Evolutionary conservation across 2,329 filamentous ascomycete genomes (phyloP).

Genomic region (Alternaria panax): DNA sequence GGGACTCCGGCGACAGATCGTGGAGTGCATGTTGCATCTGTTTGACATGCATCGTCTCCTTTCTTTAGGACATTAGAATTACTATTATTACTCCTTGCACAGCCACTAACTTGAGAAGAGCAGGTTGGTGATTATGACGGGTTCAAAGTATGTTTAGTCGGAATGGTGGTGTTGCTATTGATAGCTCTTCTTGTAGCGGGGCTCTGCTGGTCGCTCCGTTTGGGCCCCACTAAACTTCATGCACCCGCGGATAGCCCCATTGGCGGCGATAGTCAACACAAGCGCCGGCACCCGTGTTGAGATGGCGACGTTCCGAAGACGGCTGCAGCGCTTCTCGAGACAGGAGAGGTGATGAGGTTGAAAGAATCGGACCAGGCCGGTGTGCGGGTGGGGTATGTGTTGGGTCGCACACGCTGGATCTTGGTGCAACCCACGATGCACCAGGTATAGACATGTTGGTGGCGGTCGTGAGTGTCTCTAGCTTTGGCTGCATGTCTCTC

Average conservation of each 20-base stretch:
- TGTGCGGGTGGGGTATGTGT: slow-evolving; percentile 12
- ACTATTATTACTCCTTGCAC: slow-evolving; percentile 13
- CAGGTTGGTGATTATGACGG: slow-evolving; percentile 2
- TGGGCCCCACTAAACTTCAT: slow-evolving; percentile 11
- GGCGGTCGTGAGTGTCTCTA: slow-evolving; percentile 2
- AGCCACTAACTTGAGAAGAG: slow-evolving; percentile 4
- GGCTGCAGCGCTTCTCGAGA: slow-evolving; percentile 21
- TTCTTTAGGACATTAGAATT: slow-evolving; percentile 9
- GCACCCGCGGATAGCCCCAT: slow-evolving; percentile 14
- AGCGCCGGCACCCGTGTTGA: slow-evolving; percentile 10
- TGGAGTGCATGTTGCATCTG: background rate
- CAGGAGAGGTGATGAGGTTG: slow-evolving; percentile 16
- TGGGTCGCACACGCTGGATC: background rate
- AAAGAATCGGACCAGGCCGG: slow-evolving; percentile 15
- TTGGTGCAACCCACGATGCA: slow-evolving; percentile 18
- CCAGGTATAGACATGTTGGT: slow-evolving; percentile 8
- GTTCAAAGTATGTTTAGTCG: slow-evolving; percentile 2
- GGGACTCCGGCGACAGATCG: background rate
- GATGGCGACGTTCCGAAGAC: background rate
- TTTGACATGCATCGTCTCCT: background rate
- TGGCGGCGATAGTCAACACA: slow-evolving; percentile 10
- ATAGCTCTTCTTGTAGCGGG: slow-evolving; percentile 23
- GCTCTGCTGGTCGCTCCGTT: slow-evolving; percentile 18
- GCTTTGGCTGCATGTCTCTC: slow-evolving; percentile 6
- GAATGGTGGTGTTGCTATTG: slow-evolving; percentile 22